Evolutionary conservation across 2,329 filamentous ascomycete genomes (phyloP).

Genomic region (Parastagonospora nodorum): DNA sequence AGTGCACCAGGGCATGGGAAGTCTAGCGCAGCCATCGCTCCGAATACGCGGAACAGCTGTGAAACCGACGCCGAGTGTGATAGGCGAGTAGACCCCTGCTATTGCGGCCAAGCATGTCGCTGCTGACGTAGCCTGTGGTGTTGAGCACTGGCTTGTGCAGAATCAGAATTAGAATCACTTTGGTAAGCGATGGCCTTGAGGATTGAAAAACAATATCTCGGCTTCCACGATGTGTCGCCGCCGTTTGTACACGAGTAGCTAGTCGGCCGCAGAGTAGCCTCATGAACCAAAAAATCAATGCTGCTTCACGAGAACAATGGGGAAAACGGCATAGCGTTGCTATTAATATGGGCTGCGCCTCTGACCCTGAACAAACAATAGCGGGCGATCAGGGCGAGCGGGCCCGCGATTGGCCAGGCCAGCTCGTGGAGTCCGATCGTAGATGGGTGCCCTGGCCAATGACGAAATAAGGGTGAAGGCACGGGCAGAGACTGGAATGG

Average conservation of each 20-base stretch:
- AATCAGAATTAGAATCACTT: constrained; percentile 29
- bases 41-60: background rate
- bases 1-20: background rate
- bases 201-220: constrained; percentile 7
- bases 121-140: constrained; percentile 28
- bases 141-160: constrained; percentile 13
- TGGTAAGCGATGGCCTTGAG: constrained; percentile 14
- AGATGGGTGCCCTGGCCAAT: constrained; percentile 20
- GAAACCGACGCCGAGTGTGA: constrained; percentile 12
- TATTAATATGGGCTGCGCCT: constrained; percentile 44
- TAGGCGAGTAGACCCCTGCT: constrained; percentile 14
- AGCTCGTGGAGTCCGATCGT: constrained; percentile 19
- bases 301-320: constrained; percentile 15
- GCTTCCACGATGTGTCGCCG: constrained; percentile 15
- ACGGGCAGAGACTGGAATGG: constrained; percentile 17
- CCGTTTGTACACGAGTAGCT: constrained; percentile 19
- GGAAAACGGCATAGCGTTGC: constrained; percentile 32
- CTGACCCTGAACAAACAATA: constrained; percentile 30
- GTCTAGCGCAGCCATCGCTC: background rate
- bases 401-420: constrained; percentile 25
- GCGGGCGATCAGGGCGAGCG: constrained; percentile 37
- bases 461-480: constrained; percentile 36
- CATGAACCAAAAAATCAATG: constrained; percentile 18
- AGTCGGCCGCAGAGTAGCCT: constrained; percentile 18
- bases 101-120: constrained; percentile 6